Percentiles rank a stretch among this genome's conserved stretches.
Conservation (phyloP, 352 stramenopile genomes). For the Globisporangium yorkense region DNA sequence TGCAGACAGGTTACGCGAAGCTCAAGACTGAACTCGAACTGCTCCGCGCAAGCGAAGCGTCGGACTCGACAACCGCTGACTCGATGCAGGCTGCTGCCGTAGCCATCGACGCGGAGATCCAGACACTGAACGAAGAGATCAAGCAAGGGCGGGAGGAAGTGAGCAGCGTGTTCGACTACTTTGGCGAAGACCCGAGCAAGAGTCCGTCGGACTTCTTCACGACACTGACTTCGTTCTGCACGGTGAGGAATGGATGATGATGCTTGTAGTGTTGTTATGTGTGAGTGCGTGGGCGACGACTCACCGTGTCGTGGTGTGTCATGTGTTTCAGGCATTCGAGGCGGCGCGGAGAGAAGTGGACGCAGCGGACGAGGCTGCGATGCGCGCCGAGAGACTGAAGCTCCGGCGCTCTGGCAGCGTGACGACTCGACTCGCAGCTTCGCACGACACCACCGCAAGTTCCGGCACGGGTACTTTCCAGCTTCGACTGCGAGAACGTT, state of each 20-base stretch:
- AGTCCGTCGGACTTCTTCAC: conserved; percentile 75
- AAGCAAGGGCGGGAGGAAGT: conserved; percentile 45
- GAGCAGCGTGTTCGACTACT: conserved; percentile 78
- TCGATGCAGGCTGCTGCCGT: conserved; percentile 28
- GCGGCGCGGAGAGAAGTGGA: conserved; percentile 65
- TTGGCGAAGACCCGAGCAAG: conserved; percentile 74
- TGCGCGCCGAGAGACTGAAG: conserved; percentile 55
- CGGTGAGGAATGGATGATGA: not conserved
- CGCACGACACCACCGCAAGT: conserved; percentile 3
- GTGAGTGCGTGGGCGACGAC: not conserved
- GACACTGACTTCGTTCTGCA: conserved; percentile 77
- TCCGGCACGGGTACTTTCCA: conserved; percentile 7
- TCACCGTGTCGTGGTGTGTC: not conserved
- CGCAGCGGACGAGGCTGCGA: conserved; percentile 43
- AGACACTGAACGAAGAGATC: conserved; percentile 30
- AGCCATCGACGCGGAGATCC: conserved; percentile 43
- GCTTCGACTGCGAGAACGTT: conserved; percentile 27
- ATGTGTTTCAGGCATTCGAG: conserved; percentile 43
- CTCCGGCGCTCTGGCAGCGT: conserved; percentile 31
- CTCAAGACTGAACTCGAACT: conserved; percentile 40
- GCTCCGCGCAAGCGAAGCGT: conserved; percentile 15
- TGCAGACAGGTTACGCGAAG: conserved; percentile 42
- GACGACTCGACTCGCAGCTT: not conserved
- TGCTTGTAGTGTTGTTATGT: conserved; percentile 18
- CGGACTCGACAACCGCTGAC: conserved; percentile 10